Base-by-base conservation (phyloP, 805 yeast species). In the Candida mattraensis region DNA sequence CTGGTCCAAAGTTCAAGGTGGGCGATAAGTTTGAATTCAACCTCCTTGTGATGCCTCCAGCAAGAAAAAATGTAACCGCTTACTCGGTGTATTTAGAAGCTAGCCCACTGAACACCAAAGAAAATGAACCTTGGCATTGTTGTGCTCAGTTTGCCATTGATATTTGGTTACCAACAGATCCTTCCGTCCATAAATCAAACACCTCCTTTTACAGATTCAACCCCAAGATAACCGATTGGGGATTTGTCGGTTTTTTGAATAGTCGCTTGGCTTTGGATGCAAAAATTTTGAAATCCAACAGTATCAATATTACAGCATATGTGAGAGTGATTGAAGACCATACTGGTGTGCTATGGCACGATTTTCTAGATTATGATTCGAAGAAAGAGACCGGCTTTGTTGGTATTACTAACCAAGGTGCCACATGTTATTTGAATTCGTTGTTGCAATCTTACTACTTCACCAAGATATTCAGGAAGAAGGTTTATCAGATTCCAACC, bases 331-430 rank as follows among this genome's bases (percentile, higher is more conserved):
- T 91, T 43, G 81, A 84, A 45, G 99, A 93, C 61, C 79, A 87
- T 15, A 93, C 99, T 0, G 96, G 96, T 3, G 95, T 89, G 1
- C 66, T 93, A 42, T 93, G 97, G 96, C 94, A 87, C 56, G 84
- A 83, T 56, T 87, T 88, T 49, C 44, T 71, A 25, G 83, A 86
- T 52, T 86, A 86, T 61, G 87, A 93, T 60, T 88, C 97, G 2
- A 87, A 88, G 57, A 76, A 80, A 50, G 78, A 68, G 34, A 87
- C 98, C 0, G 97, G 98, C 0, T 88, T 72, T 56, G 95, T 88
- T 7, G 99, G 99, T 1, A 75, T 93, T 44, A 82, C 78, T 47
- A 93, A 93, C 55, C 99, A 93, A 65, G 99, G 99, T 45, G 99
- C 99, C 2, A 93, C 99, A 0, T 93, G 99, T 60, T 93, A 93